These are phyloP conservation scores for Drechmeria coniospora DNA, from an alignment of 2,329 filamentous ascomycete species.

Conservation along the genomic window DNA sequence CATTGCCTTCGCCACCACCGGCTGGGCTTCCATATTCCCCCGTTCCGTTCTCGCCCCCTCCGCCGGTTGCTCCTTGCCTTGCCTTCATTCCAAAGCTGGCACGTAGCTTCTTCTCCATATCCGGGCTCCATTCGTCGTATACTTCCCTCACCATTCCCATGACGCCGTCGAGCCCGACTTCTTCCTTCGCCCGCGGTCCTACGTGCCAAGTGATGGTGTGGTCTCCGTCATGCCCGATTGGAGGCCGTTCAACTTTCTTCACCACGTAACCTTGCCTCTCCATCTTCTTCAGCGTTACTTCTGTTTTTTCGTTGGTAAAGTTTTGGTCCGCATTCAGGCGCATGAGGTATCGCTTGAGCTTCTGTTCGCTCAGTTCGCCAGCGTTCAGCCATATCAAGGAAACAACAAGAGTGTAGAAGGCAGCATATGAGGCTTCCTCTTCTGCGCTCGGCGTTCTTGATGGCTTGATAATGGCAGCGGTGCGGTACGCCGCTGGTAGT, in stretches of 20 bases:
- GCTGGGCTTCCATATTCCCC: slow-evolving; percentile 3
- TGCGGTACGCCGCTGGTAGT: slow-evolving; percentile 52
- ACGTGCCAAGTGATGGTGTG: slow-evolving; percentile 69
- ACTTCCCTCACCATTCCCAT: slow-evolving; percentile 50
- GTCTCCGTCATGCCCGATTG: slow-evolving; percentile 44
- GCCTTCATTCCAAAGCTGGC: slow-evolving; percentile 42
- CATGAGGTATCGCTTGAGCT: slow-evolving; percentile 59
- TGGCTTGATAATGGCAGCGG: slow-evolving; percentile 51
- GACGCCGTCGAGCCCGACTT: slow-evolving; percentile 66
- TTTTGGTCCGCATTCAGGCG: slow-evolving; percentile 63
- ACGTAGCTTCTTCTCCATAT: slow-evolving; percentile 43
- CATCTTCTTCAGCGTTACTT: slow-evolving; percentile 58
- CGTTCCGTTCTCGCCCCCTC: slow-evolving; percentile 10
- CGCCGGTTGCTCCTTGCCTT: slow-evolving; percentile 8
- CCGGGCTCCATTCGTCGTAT: slow-evolving; percentile 36
- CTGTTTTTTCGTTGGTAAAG: slow-evolving; percentile 61
- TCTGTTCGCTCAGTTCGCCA: slow-evolving; percentile 60
- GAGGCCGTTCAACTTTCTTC: slow-evolving; percentile 49
- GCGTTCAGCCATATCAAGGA: slow-evolving; percentile 60
- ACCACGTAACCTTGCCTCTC: slow-evolving; percentile 72
- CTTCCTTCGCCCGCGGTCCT: slow-evolving; percentile 71
- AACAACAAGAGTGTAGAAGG: slow-evolving; percentile 66
- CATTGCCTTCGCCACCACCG: slow-evolving; percentile 1
- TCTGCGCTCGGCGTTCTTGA: slow-evolving; percentile 48
- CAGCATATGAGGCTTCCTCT: slow-evolving; percentile 66